Base-by-base conservation (phyloP, 2,329 filamentous ascomycete species). In the Aspergillus fumigatiaffinis region DNA sequence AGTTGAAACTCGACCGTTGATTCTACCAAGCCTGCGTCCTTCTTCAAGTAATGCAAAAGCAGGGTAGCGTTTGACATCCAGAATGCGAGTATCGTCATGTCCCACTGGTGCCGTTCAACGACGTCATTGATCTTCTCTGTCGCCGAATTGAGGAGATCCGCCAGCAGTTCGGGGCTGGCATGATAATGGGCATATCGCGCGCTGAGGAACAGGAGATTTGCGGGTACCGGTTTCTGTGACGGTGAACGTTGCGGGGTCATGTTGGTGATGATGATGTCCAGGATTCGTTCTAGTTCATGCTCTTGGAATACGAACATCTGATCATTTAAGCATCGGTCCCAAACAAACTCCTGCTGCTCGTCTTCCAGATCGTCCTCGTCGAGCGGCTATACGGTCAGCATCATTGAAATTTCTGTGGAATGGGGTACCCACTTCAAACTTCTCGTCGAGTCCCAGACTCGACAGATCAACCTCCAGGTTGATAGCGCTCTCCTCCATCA, bases 281-380 rank as follows among this genome's bases (percentile, higher is more conserved):
- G 83, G 68, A 99, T 97, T 57, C 88, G 87, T 57, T 93, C 89
- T 52, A 99, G 83, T 70, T 99, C 93, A 71, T 86, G 88, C 65
- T 97, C 93, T 73, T 99, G 94, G 72, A 99, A 99, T 41, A 99
- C 94, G 72, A 99, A 99, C 94, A 99, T 99, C 73, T 99, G 94
- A 72, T 99, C 94, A 71, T 97, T 91, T 51, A 96, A 80, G 74
- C 94, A 99, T 66, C 90, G 84, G 62, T 89, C 89, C 94, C 94
- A 99, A 59, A 97, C 89, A 68, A 99, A 99, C 62, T 97, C 94
- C 68, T 95, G 92, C 56, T 87, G 86, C 57, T 97, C 92, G 67
- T 95, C 91, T 65, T 91, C 89, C 21, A 92, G 83, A 54, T 97
- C 92, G 56, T 93, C 91, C 20, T 97, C 92, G 58, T 93, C 91